phyloP scores from a whole-genome alignment of 345 rosid species.

The Heritiera fomes region DNA sequence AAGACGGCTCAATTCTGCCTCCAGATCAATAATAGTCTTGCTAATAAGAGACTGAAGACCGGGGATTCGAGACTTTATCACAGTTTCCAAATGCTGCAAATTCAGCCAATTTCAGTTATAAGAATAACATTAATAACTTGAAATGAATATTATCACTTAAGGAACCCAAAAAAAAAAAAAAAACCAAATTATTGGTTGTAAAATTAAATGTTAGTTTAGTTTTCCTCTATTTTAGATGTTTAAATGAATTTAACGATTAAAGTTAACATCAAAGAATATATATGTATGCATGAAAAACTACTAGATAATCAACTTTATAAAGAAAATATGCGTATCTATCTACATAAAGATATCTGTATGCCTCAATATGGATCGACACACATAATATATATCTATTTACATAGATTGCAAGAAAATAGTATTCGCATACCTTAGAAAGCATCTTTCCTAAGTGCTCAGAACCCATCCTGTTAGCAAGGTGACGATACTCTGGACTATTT shows the following conservation, averaged over 20 bases:
- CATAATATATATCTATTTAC: neutral
- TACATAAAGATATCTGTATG: neutral
- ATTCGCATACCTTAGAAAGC: slow-evolving; percentile 79
- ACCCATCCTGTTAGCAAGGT: slow-evolving; percentile 82
- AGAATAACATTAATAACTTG: neutral
- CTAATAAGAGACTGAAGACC: slow-evolving; percentile 88
- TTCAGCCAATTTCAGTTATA: slow-evolving; percentile 26
- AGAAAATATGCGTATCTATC: neutral
- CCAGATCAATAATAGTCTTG: slow-evolving; percentile 80
- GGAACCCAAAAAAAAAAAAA: neutral
- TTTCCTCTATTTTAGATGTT: neutral
- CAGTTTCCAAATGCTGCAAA: slow-evolving; percentile 93
- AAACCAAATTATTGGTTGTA: neutral
- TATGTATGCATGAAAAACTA: neutral
- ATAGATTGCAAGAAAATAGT: slow-evolving; percentile 1
- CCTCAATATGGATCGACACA: neutral
- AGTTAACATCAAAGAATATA: neutral
- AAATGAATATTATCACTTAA: neutral
- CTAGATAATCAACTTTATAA: neutral
- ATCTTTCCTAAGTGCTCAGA: slow-evolving; percentile 88
- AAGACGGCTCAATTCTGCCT: slow-evolving; percentile 79
- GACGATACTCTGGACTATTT: slow-evolving; percentile 63
- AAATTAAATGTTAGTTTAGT: neutral
- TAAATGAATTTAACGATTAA: neutral
- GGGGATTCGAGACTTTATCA: slow-evolving; percentile 91